Base-by-base conservation (phyloP, 169 alveolate species). In the Eimeria falciformis region DNA sequence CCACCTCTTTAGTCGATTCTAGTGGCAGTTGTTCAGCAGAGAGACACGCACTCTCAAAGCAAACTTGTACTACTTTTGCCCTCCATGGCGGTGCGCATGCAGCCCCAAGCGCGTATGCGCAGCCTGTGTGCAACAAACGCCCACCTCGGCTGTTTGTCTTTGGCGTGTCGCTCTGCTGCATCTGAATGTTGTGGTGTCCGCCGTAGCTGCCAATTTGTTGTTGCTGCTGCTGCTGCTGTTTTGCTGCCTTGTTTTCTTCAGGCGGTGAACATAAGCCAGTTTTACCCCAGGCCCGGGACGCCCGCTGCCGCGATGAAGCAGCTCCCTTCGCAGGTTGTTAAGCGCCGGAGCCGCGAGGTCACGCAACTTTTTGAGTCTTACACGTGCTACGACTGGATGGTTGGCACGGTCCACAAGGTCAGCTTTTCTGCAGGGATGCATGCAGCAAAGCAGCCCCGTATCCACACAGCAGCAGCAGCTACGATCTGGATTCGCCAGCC, bases 241-340 rank as follows among this genome's bases (percentile, higher is more conserved):
- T 25, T 65, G 50, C 56, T 68, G 62, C 73, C 45, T 79, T n/a
- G n/a, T 43, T 29, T 84, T 29, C 45, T 9, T 9, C 88, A 92
- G 94, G 94, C 91, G n/a, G 88, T 98, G n/a, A 98, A 99, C 95
- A 99, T 98, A 86, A 97, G 99, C 23, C 99, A 99, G 96, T 99
- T 98, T 93, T 99, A 98, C 91, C 99, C 99, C 33, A 94, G 99
- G 50, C 99, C 99, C 23, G 99, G 98, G 33, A 98, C 99, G 2
- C 98, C 98, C 17, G 99, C 99, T 0, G 99, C 99, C 45, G 95
- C 96, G 89, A 95, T 97, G 98, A 95, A 96, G 94, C 95, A 95
- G 85, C 90, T 95, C n/a, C 91, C 91, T 6, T 86, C 93, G 21
- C 84, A 47, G 17, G 56, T 81, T 17, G 95, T 89, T n/a, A 93